Evolutionary conservation across 192 early-diverging fungal genomes (phyloP).

Genomic region (Chytriomyces sp.): DNA sequence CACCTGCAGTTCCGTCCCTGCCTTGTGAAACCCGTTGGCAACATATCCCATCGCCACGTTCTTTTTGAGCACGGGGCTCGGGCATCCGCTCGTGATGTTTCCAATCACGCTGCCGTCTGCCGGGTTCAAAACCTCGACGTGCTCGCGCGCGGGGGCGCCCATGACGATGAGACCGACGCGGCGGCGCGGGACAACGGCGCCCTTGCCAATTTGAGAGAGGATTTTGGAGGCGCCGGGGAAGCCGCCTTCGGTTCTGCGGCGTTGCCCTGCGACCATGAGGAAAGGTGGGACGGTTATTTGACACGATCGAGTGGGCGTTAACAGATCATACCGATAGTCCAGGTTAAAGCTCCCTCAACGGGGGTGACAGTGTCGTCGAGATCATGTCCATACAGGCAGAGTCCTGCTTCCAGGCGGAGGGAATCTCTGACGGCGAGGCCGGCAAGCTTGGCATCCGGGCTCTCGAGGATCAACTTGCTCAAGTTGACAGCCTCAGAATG

Average conservation of each 20-base stretch:
- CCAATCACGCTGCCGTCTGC: slow-evolving; percentile 70
- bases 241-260: slow-evolving; percentile 83
- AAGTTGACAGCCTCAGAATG: slow-evolving; percentile 68
- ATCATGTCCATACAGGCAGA: slow-evolving; percentile 97
- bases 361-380: slow-evolving; percentile 90
- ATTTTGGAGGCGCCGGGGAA: slow-evolving; percentile 90
- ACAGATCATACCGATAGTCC: slow-evolving; percentile 79
- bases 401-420: slow-evolving; percentile 92
- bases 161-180: slow-evolving; percentile 89
- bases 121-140: slow-evolving; percentile 67
- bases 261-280: slow-evolving; percentile 57
- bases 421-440: slow-evolving; percentile 94
- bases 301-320: not conserved
- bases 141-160: slow-evolving; percentile 86
- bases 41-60: slow-evolving; percentile 99
- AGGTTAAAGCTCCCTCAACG: slow-evolving; percentile 89
- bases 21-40: slow-evolving; percentile 84
- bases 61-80: slow-evolving; percentile 86
- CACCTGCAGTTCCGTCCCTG: slow-evolving; percentile 87
- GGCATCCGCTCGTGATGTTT: slow-evolving; percentile 89
- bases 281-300: not conserved
- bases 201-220: slow-evolving; percentile 83
- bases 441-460: slow-evolving; percentile 83
- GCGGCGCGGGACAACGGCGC: slow-evolving; percentile 59
- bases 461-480: slow-evolving; percentile 66